These are phyloP conservation scores for Paraphoma sp. DNA, from an alignment of 2,329 filamentous ascomycete species.

Conservation along the genomic window DNA sequence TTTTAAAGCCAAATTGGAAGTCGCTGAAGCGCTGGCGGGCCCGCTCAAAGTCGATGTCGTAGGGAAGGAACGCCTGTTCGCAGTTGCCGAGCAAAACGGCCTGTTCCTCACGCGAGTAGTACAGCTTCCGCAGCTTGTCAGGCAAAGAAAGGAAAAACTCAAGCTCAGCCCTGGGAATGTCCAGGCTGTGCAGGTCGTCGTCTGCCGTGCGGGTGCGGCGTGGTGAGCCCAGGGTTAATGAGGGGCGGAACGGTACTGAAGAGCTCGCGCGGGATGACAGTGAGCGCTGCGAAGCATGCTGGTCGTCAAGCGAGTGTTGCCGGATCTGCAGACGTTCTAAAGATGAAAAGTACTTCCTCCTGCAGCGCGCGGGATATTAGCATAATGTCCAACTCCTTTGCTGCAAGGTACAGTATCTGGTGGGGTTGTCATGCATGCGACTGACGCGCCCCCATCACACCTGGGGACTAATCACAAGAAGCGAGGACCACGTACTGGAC, in stretches of 20 bases:
- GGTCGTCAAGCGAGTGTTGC: conserved; percentile 50
- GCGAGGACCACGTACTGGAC: conserved; percentile 49
- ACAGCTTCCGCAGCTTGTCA: conserved; percentile 73
- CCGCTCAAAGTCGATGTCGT: conserved; percentile 17
- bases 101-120: conserved; percentile 77
- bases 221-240: conserved; percentile 24
- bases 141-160: conserved; percentile 75
- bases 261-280: conserved; percentile 34
- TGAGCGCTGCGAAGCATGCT: conserved; percentile 29
- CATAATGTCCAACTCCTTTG: conserved; percentile 15
- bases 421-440: conserved; percentile 35
- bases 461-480: conserved; percentile 17
- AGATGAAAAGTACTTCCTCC: conserved; percentile 74
- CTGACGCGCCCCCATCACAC: conserved; percentile 27
- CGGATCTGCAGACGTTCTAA: conserved; percentile 73
- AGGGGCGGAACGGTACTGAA: conserved; percentile 23
- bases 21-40: conserved; percentile 40
- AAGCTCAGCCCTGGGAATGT: conserved; percentile 62
- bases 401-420: conserved; percentile 38
- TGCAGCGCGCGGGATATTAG: conserved; percentile 37
- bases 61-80: conserved; percentile 22
- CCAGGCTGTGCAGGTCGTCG: conserved; percentile 36
- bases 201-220: conserved; percentile 45
- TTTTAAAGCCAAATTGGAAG: conserved; percentile 39
- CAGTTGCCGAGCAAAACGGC: conserved; percentile 58